A percentile compares a stretch with the other conserved stretches of the same genome.
These are phyloP conservation scores for Kluyveromyces wickerhamii DNA, from an alignment of 805 yeast genomes.

Conservation along the genomic window DNA sequence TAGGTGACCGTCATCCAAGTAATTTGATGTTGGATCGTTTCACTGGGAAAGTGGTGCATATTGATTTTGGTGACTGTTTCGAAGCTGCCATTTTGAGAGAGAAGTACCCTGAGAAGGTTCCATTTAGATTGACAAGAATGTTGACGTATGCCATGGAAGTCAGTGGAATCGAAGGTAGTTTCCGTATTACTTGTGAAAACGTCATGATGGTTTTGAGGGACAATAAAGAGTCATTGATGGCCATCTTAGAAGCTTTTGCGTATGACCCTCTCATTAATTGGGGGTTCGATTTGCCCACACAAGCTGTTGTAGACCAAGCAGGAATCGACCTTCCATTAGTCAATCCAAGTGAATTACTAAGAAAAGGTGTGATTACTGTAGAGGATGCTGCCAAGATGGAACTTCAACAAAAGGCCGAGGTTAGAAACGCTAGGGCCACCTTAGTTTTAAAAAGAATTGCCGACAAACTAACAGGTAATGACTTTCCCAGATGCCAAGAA, in stretches of 20 bases:
- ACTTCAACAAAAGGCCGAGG: slow-evolving; percentile 58
- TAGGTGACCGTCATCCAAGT: slow-evolving; percentile 97
- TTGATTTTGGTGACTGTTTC: slow-evolving; percentile 98
- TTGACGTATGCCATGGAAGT: slow-evolving; percentile 98
- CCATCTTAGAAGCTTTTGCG: slow-evolving; percentile 95
- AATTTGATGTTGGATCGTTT: slow-evolving; percentile 90
- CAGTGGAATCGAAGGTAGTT: slow-evolving; percentile 96
- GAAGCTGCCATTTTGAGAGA: slow-evolving; percentile 96
- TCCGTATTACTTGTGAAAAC: slow-evolving; percentile 92
- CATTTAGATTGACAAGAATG: slow-evolving; percentile 95
- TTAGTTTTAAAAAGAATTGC: slow-evolving; percentile 83
- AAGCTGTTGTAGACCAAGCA: slow-evolving; percentile 65
- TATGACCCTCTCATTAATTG: slow-evolving; percentile 97
- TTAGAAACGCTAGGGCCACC: slow-evolving; percentile 84
- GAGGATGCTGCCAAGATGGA: slow-evolving; percentile 67
- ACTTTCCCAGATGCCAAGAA: slow-evolving; percentile 63
- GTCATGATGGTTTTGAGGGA: slow-evolving; percentile 93
- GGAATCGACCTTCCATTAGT: slow-evolving; percentile 61
- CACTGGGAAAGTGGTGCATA: slow-evolving; percentile 93
- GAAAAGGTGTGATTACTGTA: slow-evolving; percentile 68
- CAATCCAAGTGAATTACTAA: slow-evolving; percentile 61
- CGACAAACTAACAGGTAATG: slow-evolving; percentile 90
- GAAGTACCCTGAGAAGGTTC: slow-evolving; percentile 96
- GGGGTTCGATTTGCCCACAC: slow-evolving; percentile 93
- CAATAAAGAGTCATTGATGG: slow-evolving; percentile 94